Base-by-base conservation (phyloP, 495 filamentous ascomycete species). In the Xylaria venustula region DNA sequence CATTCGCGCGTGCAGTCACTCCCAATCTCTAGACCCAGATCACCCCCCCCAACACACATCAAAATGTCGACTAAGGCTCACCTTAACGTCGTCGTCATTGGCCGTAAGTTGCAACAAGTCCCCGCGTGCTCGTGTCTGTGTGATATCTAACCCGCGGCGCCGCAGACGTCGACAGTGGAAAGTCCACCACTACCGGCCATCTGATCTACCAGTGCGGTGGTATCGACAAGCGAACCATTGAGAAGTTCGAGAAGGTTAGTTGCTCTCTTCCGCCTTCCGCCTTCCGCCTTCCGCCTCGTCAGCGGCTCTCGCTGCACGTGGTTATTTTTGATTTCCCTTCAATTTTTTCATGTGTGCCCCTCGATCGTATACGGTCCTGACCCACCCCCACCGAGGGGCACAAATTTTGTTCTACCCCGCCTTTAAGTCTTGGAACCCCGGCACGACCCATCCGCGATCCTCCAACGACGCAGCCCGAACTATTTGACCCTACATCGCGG, bases 181-280 rank as follows among this genome's bases (percentile, higher is more conserved):
- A 98, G 88, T 97, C 93, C 58, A 98, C 94, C 75, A 98, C 94
- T 77, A 77, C 80, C 67, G 88, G 89, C 79, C 94, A 98, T 82
- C 85, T 98, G 84, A 98, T 98, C 89, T 98, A 98, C 91, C 96
- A 98, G 85, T 98, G 94, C 84, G 94, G 94, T 88, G 94, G 94
- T 89, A 98, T 98, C 75, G 94, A 98, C 89, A 90, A 91, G 85
- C 94, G 94, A 93, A 98, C 95, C 77, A 98, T 98, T 76, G 95
- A 98, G 89, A 98, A 98, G 89, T 98, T 98, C 86, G 94, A 98
- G 92, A 98, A 98, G 90, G 90, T 93, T 75, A 79, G 87, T 75
- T 40, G 30, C 63, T 57, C 54, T 20, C 70, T 67, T 59, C 58
- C 40, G n/a, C n/a, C n/a, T n/a, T n/a, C n/a, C n/a, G n/a, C n/a